Evolutionary conservation across 2,329 filamentous ascomycete genomes (phyloP), one percentile per base, ranked within the genome.

Genomic region (Diaporthe amygdali): DNA sequence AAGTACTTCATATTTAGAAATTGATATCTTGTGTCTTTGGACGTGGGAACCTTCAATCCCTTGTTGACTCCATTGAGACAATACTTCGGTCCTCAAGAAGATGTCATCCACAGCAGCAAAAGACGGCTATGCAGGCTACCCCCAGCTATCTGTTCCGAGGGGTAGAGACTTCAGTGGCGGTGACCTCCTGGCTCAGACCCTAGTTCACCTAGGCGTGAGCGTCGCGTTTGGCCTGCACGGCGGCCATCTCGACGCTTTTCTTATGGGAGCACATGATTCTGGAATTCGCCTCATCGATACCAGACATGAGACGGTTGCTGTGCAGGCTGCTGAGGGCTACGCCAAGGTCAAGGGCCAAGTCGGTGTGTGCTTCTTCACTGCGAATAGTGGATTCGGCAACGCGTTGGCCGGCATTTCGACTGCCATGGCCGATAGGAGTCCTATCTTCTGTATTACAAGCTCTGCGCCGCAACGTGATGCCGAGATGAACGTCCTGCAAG

Each of bases 141-240:
- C 56, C 10, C 10, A 47, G 39, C 25, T 63, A 22, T 46, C 56
- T 22, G 2, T 49, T 25, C 71, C 71, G 2, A 41, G 51, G 15
- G 55, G 63, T 0, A 30, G 84, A 59, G 82, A 84, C 54, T 75
- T 85, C 44, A 79, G 81, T 0, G 84, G 84, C 20, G 84, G 84
- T 6, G 84, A 86, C 71, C 78, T 86, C 2, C 77, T 85, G 3
- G 84, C 83, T 0, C 84, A 86, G 76, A 82, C 78, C 14, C 78
- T 86, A 5, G 76, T 80, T 34, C 77, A 81, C 32, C 75, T 85
- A 0, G 84, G 83, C 9, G 81, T 83, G 2, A 78, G 81, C 22
- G 82, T 85, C 22, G 81, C 82, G 2, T 86, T 86, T 70, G 84
- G 84, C 25, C 75, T 86, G 14, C 84, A 86, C 72, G 84, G 84